These are phyloP conservation scores for Xylaria sp. DNA, from an alignment of 495 filamentous ascomycete genomes.

Conservation along the genomic window DNA sequence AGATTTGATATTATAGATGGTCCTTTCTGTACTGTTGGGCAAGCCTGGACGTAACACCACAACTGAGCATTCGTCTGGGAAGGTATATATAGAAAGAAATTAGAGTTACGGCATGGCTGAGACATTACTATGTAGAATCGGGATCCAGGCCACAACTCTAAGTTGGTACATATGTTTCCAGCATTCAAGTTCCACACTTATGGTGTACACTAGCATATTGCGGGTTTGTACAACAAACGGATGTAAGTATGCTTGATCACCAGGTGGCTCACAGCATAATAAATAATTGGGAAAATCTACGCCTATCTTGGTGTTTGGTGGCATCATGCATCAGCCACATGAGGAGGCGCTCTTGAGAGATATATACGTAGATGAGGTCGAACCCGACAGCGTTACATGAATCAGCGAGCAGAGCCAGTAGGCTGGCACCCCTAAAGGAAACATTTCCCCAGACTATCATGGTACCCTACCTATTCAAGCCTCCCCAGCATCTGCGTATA, in stretches of 20 bases:
- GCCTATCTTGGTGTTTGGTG: background rate
- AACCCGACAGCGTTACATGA: background rate
- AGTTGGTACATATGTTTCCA: background rate
- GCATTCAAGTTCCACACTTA: background rate
- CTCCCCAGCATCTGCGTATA: constrained; percentile 6
- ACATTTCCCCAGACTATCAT: background rate
- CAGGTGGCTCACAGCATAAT: background rate
- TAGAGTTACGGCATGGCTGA: constrained; percentile 14
- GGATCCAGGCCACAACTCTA: background rate
- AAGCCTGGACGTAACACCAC: background rate
- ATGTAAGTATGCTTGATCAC: background rate
- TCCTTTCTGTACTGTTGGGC: background rate
- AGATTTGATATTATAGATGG: background rate
- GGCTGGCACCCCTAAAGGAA: background rate
- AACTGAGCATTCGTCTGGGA: background rate
- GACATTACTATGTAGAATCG: constrained; percentile 4
- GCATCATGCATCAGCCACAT: background rate
- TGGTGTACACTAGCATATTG: background rate
- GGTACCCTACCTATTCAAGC: background rate
- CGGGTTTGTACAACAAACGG: background rate
- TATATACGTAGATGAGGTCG: background rate
- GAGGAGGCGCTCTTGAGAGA: background rate
- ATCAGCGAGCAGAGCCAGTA: background rate
- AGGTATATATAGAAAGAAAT: background rate
- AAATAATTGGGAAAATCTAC: background rate